Evolutionary conservation across 169 alveolate genomes (phyloP), one percentile per base, ranked within the genome.

Genomic region (Cytauxzoon felis): DNA sequence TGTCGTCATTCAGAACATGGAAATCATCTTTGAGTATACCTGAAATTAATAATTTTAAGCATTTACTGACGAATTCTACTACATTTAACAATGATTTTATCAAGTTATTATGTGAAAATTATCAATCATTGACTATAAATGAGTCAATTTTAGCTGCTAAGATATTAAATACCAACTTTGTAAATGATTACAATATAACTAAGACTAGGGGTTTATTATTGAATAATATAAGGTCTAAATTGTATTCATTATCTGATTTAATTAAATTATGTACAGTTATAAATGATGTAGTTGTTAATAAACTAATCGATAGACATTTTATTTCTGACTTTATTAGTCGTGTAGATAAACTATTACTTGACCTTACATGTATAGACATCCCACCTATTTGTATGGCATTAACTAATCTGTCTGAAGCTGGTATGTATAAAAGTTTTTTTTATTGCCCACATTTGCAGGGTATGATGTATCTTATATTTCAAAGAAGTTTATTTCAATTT

Each of bases 161-260:
- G 3, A n/a, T n/a, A 19, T 23, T 73, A 8, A 9, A 19, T 26
- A 19, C 6, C 3, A 6, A 5, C 19, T 18, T 40, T 18, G 32
- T 19, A 30, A 26, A 30, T n/a, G 13, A 5, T 26, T 38, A 18
- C 59, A 32, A 54, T 7, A 7, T 29, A 7, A 16, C 32, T 24
- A 66, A 52, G 7, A 19, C 65, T 18, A 32, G 34, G 32, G 40
- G 56, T 5, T 19, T 27, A 16, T 33, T 64, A 1, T 21, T 41
- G 8, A 19, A 56, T 9, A 21, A 41, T 54, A 62, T 73, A 3
- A 49, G 78, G 11, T 67, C 57, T n/a, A 73, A 63, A 72, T 52
- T 73, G 26, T 73, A 73, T 23, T 63, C 70, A 6, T 64, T 73
- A 13, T 40, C 84, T 18, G 78, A 73, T 19, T 61, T 63, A 13